phyloP scores from a whole-genome alignment of 441 rosid genomes.

The Pelargonium citronellum region DNA sequence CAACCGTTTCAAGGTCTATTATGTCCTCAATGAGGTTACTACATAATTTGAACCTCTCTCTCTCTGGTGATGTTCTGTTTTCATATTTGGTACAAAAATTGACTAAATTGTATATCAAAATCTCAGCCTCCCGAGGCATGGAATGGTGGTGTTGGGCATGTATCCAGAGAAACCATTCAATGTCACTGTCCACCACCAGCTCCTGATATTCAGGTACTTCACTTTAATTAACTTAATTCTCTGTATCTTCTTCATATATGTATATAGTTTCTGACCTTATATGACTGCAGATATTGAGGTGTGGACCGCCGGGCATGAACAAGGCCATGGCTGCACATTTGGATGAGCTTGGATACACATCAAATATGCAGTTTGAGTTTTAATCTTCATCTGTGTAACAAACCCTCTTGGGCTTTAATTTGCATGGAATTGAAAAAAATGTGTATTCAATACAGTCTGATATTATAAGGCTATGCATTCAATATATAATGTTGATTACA shows the following conservation, averaged over 20 bases:
- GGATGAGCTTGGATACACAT: slow-evolving; percentile 54
- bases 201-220: slow-evolving; percentile 47
- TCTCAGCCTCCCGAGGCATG: slow-evolving; percentile 65
- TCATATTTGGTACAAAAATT: slow-evolving; percentile 7
- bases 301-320: slow-evolving; percentile 91
- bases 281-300: slow-evolving; percentile 55
- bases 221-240: too few relatives aligned
- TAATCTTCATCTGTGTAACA: slow-evolving; percentile 23
- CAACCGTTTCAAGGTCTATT: slow-evolving; percentile 60
- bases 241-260: background rate
- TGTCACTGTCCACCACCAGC: slow-evolving; percentile 63
- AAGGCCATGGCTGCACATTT: slow-evolving; percentile 75
- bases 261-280: background rate
- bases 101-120: background rate
- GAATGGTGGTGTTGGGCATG: slow-evolving; percentile 72
- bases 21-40: slow-evolving; percentile 90
- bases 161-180: slow-evolving; percentile 67
- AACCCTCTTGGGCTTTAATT: too few relatives aligned
- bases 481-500: background rate
- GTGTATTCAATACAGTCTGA: background rate
- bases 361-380: slow-evolving; percentile 75
- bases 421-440: slow-evolving; percentile 4
- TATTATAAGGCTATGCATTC: background rate
- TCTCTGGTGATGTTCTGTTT: background rate
- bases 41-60: slow-evolving; percentile 2